Evolutionary conservation across 306 rosid species (phyloP), one percentile per base, ranked within the genome.

Genomic region (Lupinus albus): DNA sequence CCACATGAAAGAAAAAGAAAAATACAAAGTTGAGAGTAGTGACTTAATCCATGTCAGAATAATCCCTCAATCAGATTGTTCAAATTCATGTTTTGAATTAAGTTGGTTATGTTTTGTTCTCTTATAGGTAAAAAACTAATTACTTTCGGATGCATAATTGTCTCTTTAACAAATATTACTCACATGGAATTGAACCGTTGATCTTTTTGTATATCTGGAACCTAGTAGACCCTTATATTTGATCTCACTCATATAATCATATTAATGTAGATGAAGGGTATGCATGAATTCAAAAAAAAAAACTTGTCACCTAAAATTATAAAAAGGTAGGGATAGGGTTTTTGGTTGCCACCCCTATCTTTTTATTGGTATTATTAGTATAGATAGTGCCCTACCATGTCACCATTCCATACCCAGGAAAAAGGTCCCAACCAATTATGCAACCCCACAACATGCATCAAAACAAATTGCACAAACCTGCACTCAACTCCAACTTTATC

Each of bases 401-500:
- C 89, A 80, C 80, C 81, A 73, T 82, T 88, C 89, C 95, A 82
- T 71, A 81, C 84, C 63, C 73, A 61, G 28, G 51, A 64, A 70
- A 79, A 68, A 70, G 46, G 69, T 39, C 58, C 67, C 84, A 57
- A 48, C 75, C 70, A 57, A 76, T 56, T 53, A 35, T 66, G 69
- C 1, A 72, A 7, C 80, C 88, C 87, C 84, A 83, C 79, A 83
- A 73, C 80, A 74, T 77, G 84, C 80, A 67, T 38, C 55, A 47
- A 47, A 68, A 47, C 65, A 55, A 77, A 63, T 38, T 59, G 51
- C 60, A 67, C 82, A 64, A 64, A 20, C 65, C 74, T 39, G 16
- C n/a, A n/a, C n/a, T n/a, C n/a, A n/a, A 50, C 67, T 61, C 76
- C 57, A 75, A 52, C 63, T 76, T 73, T 63, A 53, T 60, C 66